Evolutionary conservation across 176 grass and related monocot species (phyloP).

Genomic region (Eragrostis nindensis): DNA sequence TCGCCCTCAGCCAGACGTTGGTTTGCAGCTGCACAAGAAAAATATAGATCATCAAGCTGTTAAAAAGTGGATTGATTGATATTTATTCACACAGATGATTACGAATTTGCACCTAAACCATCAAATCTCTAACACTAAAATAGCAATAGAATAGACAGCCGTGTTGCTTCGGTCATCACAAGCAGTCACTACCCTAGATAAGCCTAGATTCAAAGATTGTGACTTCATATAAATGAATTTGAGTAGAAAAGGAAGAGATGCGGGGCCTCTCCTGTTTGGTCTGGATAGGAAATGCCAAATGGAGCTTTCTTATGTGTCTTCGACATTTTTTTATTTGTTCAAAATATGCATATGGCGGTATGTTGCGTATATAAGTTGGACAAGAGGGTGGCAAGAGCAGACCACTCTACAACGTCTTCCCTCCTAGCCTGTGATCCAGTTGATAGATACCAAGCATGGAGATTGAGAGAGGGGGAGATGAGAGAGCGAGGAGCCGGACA

Average conservation of each 20-base stretch:
- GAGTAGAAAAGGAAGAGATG: constrained; percentile 5
- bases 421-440: neutral
- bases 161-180: neutral
- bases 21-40: neutral
- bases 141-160: too few species aligned
- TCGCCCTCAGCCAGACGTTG: neutral
- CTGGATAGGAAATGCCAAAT: constrained; percentile 19
- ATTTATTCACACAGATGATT: neutral
- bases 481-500: constrained; percentile 38
- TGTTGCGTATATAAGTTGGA: constrained; percentile 36
- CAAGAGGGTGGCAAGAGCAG: neutral
- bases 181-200: neutral
- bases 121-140: neutral
- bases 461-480: constrained; percentile 41
- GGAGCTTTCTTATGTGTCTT: constrained; percentile 29
- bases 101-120: neutral
- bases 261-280: neutral
- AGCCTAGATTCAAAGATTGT: neutral
- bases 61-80: neutral
- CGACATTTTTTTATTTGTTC: too few species aligned
- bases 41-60: neutral
- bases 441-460: constrained; percentile 35
- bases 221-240: neutral
- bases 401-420: neutral
- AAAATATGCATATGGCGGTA: neutral